A percentile compares a stretch with the other conserved stretches of the same genome.
Conservation (phyloP, 306 rosid species). For the Albizia julibrissin region DNA sequence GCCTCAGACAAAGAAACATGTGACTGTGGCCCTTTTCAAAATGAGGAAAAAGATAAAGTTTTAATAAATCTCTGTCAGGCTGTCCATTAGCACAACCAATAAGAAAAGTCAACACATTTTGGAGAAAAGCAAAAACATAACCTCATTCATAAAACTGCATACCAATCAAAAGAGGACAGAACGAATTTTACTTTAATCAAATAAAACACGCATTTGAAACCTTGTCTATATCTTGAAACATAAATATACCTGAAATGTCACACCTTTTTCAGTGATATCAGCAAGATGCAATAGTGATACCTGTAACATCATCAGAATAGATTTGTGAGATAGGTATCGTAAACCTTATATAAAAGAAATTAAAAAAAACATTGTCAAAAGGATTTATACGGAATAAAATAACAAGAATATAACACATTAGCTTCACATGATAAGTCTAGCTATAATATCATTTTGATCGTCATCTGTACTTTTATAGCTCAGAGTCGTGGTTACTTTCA, state of each 20-base stretch:
- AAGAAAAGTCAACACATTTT: constrained; percentile 2
- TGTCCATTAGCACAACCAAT: neutral
- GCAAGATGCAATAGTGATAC: constrained; percentile 96
- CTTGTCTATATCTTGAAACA: constrained; percentile 10
- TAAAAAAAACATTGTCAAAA: neutral
- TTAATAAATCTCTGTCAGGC: neutral
- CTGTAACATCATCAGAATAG: constrained; percentile 45
- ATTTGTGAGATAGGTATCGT: constrained; percentile 26
- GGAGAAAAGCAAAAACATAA: neutral
- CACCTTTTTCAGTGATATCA: constrained; percentile 96
- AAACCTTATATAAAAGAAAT: neutral
- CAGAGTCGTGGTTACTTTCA: neutral
- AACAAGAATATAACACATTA: constrained; percentile 22
- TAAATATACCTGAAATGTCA: constrained; percentile 84
- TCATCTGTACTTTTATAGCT: neutral
- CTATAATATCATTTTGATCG: constrained; percentile 18
- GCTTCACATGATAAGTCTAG: constrained; percentile 12
- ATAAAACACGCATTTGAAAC: constrained; percentile 16
- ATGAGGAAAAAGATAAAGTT: neutral
- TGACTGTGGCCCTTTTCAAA: neutral
- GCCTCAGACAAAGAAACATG: neutral
- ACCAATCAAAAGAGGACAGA: neutral
- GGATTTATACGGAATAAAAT: constrained; percentile 8
- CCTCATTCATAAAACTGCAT: neutral
- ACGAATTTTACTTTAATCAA: neutral